phyloP scores from a whole-genome alignment of 2,329 filamentous ascomycete genomes.

The Thermomyces lanuginosus region DNA sequence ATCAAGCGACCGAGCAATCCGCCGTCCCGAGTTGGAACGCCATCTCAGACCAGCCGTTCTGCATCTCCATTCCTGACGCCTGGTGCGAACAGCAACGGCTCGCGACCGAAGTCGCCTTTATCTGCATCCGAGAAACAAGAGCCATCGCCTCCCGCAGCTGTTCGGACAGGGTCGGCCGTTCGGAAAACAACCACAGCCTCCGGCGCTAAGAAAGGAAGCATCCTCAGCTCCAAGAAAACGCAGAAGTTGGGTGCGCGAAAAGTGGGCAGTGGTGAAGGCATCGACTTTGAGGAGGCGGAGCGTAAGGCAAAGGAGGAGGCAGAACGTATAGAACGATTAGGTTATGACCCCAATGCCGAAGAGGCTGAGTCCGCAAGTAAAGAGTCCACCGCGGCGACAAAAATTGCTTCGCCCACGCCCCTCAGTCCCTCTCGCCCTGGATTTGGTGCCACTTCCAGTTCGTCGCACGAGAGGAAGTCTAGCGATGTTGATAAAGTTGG shows the following conservation, averaged over 20 bases:
- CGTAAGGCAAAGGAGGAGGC: conserved; percentile 95
- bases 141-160: conserved; percentile 42
- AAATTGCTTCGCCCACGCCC: conserved; percentile 60
- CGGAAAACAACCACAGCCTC: conserved; percentile 52
- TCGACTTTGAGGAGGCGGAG: conserved; percentile 96
- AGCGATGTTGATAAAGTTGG: conserved; percentile 78
- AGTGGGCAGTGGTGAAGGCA: conserved; percentile 52
- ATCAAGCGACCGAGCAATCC: conserved; percentile 95
- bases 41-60: conserved; percentile 62
- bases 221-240: conserved; percentile 71
- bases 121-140: conserved; percentile 39
- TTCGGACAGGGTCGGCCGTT: conserved; percentile 61
- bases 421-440: conserved; percentile 47
- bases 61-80: conserved; percentile 81
- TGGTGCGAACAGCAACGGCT: conserved; percentile 47
- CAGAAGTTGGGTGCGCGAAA: conserved; percentile 87
- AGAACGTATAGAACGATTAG: conserved; percentile 84
- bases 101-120: conserved; percentile 70
- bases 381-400: conserved; percentile 36
- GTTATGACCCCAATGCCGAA: conserved; percentile 87
- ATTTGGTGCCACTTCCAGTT: conserved; percentile 44
- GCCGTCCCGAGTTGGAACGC: conserved; percentile 74
- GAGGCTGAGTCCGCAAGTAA: conserved; percentile 31
- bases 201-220: conserved; percentile 62
- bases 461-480: conserved; percentile 38